phyloP scores from a whole-genome alignment of 176 grass and related monocot species.

The Oryza brachyantha region DNA sequence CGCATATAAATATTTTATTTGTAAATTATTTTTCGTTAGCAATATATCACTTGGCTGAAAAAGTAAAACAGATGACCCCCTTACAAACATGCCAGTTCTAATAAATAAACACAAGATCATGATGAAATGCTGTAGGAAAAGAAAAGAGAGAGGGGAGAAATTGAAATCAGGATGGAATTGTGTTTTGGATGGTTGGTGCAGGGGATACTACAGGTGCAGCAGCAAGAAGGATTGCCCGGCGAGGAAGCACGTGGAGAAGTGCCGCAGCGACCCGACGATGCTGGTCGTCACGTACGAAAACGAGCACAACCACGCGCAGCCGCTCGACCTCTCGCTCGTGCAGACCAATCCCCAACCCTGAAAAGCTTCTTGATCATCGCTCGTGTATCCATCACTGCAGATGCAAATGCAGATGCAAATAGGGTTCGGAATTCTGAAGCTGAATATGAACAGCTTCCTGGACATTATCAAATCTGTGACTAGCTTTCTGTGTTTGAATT shows the following conservation, averaged over 20 bases:
- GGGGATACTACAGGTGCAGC: conserved; percentile 93
- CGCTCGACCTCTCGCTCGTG: conserved; percentile 31
- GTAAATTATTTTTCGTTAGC: too few species aligned
- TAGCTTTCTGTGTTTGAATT: too few species aligned
- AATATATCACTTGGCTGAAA: too few species aligned
- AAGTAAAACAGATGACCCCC: too few species aligned
- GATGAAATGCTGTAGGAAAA: neutral
- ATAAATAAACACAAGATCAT: too few species aligned
- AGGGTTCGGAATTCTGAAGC: neutral
- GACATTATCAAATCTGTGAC: neutral
- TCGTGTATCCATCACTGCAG: neutral
- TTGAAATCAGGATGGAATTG: neutral
- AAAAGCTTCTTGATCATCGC: neutral
- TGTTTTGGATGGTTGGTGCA: conserved; percentile 7
- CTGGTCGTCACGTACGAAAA: conserved; percentile 76
- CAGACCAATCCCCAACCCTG: neutral
- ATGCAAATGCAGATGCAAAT: neutral
- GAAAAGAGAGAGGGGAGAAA: neutral
- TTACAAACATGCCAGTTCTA: too few species aligned
- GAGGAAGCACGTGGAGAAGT: conserved; percentile 84
- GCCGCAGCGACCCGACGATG: conserved; percentile 59
- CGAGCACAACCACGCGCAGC: conserved; percentile 69
- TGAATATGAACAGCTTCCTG: neutral
- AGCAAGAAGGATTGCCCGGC: conserved; percentile 80
- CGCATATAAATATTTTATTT: too few species aligned